Evolutionary conservation across 257 asterid species (phyloP).

Genomic region (Fraxinus pennsylvanica): DNA sequence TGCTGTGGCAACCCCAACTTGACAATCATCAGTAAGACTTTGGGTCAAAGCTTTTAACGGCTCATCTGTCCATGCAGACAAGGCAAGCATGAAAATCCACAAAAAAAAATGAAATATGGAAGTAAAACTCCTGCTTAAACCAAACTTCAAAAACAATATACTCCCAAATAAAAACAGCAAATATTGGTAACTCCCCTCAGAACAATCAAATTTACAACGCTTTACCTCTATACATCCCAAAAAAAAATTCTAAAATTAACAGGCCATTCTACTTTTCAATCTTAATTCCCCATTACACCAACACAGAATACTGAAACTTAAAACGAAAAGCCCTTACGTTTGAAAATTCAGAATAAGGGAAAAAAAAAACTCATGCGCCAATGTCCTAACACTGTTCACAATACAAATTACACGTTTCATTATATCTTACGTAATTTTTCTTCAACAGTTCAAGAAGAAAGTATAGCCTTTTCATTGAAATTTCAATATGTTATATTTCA

Average conservation of each 20-base stretch:
- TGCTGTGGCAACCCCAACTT: conserved; percentile 35
- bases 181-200: not conserved
- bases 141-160: not conserved
- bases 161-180: not conserved
- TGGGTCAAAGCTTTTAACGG: conserved; percentile 33
- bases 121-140: not conserved
- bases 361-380: not conserved
- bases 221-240: not conserved
- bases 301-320: not conserved
- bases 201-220: not conserved
- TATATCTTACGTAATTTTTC: not conserved
- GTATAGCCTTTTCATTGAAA: not conserved
- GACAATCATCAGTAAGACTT: conserved; percentile 43
- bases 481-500: not conserved
- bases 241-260: not conserved
- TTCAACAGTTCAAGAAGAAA: not conserved
- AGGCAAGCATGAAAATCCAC: not conserved
- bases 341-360: not conserved
- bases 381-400: not conserved
- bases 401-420: not conserved
- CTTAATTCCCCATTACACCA: not conserved
- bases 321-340: not conserved
- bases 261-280: not conserved
- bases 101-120: not conserved
- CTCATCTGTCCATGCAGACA: conserved; percentile 39